Evolutionary conservation across 108 stramenopile genomes (phyloP).

Genomic region (Asterionellopsis glacialis): DNA sequence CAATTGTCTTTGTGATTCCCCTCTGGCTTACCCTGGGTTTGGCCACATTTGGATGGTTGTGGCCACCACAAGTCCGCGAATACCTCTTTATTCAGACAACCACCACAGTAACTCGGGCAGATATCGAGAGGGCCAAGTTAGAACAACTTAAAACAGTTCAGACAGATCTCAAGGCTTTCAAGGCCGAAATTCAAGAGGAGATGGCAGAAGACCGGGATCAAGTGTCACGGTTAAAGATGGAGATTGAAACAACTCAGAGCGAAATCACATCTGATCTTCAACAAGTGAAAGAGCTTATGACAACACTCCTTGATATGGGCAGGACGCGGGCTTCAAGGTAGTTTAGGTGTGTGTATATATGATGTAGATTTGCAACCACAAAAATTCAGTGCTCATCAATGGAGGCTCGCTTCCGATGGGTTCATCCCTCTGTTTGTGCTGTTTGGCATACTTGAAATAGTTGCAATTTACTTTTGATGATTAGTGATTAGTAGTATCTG

Average conservation of each 20-base stretch:
- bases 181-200: constrained; percentile 56
- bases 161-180: constrained; percentile 47
- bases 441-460: too few relatives aligned
- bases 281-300: constrained; percentile 73
- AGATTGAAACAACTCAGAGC: constrained; percentile 64
- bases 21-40: constrained; percentile 72
- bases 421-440: too few relatives aligned
- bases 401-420: too few relatives aligned
- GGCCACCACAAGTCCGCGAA: constrained; percentile 86
- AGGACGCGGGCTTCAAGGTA: background rate
- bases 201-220: constrained; percentile 72
- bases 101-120: constrained; percentile 54
- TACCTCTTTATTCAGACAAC: constrained; percentile 73
- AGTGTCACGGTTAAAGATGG: constrained; percentile 48
- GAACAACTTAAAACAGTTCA: constrained; percentile 62
- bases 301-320: constrained; percentile 49
- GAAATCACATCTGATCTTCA: constrained; percentile 73
- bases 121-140: constrained; percentile 60
- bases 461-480: too few relatives aligned
- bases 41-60: constrained; percentile 63
- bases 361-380: too few relatives aligned
- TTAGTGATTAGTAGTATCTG: too few relatives aligned
- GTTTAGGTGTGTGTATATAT: too few relatives aligned
- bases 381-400: too few relatives aligned
- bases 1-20: constrained; percentile 61